These are phyloP conservation scores for Globisporangium abappressorium DNA, from an alignment of 352 stramenopile species.

Conservation along the genomic window DNA sequence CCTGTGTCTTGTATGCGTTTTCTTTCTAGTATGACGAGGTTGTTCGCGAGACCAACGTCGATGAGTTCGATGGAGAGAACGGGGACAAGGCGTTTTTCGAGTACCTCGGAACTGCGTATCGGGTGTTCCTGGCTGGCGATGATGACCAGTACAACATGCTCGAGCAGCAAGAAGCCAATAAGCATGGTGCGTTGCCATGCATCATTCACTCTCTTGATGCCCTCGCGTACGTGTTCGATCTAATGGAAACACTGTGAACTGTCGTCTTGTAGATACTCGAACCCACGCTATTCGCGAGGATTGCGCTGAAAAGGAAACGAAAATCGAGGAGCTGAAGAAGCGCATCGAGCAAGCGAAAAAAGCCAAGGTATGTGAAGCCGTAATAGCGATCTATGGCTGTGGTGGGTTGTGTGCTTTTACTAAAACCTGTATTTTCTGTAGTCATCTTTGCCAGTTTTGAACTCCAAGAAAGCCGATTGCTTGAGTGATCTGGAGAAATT, in stretches of 20 bases:
- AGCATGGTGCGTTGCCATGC: slow-evolving; percentile 33
- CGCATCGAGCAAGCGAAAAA: slow-evolving; percentile 66
- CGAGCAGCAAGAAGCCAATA: slow-evolving; percentile 69
- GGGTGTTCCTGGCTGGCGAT: slow-evolving; percentile 92
- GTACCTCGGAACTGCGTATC: slow-evolving; percentile 92
- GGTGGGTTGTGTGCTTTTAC: not conserved
- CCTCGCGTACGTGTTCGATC: not conserved
- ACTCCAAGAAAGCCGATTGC: slow-evolving; percentile 86
- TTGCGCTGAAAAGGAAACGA: slow-evolving; percentile 40
- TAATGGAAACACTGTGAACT: slow-evolving; percentile 4
- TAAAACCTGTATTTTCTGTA: not conserved
- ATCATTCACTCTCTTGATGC: not conserved
- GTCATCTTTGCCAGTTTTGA: slow-evolving; percentile 70
- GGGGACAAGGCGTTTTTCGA: slow-evolving; percentile 93
- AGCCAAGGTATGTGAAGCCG: slow-evolving; percentile 42
- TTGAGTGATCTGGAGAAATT: slow-evolving; percentile 92
- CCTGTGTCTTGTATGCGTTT: not conserved
- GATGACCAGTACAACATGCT: slow-evolving; percentile 89
- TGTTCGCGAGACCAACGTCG: slow-evolving; percentile 50
- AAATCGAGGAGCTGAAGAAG: slow-evolving; percentile 59
- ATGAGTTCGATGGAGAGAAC: slow-evolving; percentile 70
- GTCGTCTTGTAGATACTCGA: slow-evolving; percentile 32
- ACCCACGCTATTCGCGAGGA: slow-evolving; percentile 59
- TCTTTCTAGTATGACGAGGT: slow-evolving; percentile 83
- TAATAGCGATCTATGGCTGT: not conserved